These are phyloP conservation scores for Penicillium hordei DNA, from an alignment of 2,329 filamentous ascomycete species.

Conservation along the genomic window DNA sequence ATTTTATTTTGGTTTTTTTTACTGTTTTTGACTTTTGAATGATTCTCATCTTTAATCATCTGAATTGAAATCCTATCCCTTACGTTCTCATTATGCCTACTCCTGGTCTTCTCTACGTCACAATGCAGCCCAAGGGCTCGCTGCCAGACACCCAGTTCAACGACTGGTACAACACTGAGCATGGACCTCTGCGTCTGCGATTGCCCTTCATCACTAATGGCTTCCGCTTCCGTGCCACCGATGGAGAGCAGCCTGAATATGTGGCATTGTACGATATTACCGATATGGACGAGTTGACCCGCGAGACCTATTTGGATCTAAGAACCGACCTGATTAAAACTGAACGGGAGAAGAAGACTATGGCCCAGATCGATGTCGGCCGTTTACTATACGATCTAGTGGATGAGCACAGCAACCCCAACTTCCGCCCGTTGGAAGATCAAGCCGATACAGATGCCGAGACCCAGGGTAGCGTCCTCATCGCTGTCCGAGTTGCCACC, in stretches of 20 bases:
- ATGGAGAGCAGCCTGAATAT: conserved; percentile 64
- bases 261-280: conserved; percentile 81
- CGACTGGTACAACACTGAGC: conserved; percentile 94
- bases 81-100: conserved; percentile 34
- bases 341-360: conserved; percentile 60
- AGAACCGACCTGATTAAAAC: conserved; percentile 53
- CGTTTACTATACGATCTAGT: conserved; percentile 70
- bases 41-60: neutral
- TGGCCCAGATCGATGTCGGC: conserved; percentile 66
- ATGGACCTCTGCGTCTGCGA: conserved; percentile 77
- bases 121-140: conserved; percentile 73
- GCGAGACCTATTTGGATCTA: conserved; percentile 61
- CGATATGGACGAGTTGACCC: conserved; percentile 68
- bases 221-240: conserved; percentile 71
- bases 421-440: conserved; percentile 62
- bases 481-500: conserved; percentile 61
- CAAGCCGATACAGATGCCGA: conserved; percentile 58
- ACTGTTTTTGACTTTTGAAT: neutral
- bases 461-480: conserved; percentile 56
- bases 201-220: conserved; percentile 74
- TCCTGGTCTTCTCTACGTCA: conserved; percentile 77
- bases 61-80: neutral
- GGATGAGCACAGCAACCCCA: conserved; percentile 54
- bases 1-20: too few relatives aligned
- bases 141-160: conserved; percentile 72